Percentiles rank a stretch among this genome's conserved stretches.
These are phyloP conservation scores for Venturia carpophila DNA, from an alignment of 2,329 filamentous ascomycete species.

Conservation along the genomic window DNA sequence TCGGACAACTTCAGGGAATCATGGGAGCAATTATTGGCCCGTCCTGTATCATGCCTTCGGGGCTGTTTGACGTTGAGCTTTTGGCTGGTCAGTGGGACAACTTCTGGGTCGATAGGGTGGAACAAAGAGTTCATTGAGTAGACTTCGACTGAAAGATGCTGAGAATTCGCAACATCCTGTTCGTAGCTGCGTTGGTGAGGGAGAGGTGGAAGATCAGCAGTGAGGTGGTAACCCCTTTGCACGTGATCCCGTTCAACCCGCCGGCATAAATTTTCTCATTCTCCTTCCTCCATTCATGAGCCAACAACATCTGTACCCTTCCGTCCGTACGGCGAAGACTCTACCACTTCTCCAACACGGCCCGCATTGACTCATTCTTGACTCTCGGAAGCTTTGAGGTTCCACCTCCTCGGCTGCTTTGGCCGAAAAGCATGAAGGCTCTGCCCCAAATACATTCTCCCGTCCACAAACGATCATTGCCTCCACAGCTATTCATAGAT, in stretches of 20 bases:
- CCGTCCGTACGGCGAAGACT: not conserved
- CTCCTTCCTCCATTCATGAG: too few species aligned
- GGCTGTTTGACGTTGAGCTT: slow-evolving; percentile 1
- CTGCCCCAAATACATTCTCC: not conserved
- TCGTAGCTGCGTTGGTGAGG: too few species aligned
- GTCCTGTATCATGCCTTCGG: not conserved
- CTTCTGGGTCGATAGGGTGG: not conserved
- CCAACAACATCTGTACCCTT: not conserved
- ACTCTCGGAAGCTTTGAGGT: too few species aligned
- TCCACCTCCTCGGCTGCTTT: not conserved
- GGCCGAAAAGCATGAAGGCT: not conserved
- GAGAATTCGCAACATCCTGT: too few species aligned
- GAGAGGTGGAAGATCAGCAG: too few species aligned
- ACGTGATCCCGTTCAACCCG: too few species aligned
- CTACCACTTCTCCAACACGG: too few species aligned
- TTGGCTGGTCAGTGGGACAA: not conserved
- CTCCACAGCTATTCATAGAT: not conserved
- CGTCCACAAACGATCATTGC: not conserved
- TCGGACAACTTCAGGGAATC: too few species aligned
- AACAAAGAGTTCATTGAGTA: not conserved
- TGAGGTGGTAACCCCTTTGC: too few species aligned
- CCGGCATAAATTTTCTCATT: too few species aligned
- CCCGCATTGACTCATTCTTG: too few species aligned
- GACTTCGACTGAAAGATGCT: too few species aligned
- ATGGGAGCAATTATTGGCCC: not conserved